Conservation (phyloP, 2,329 filamentous ascomycete genomes). For the Trichoderma oligosporum region DNA sequence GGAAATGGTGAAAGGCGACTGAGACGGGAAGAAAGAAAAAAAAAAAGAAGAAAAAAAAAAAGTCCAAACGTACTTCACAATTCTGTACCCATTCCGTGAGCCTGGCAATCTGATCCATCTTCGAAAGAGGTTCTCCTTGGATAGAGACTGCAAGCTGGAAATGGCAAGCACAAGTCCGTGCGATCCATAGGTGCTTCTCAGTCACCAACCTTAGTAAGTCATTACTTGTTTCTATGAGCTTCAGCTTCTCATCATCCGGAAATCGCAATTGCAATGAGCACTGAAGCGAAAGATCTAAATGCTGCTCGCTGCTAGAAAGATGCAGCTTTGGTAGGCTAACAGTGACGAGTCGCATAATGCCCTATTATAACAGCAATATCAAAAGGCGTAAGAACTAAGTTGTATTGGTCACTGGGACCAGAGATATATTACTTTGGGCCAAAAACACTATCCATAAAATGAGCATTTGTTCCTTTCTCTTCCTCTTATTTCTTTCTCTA, state of each 20-base stretch:
- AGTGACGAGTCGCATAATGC: slow-evolving; percentile 16
- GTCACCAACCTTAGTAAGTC: slow-evolving; percentile 27
- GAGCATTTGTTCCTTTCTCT: too few relatives aligned
- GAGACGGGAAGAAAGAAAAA: too few relatives aligned
- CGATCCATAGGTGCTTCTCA: slow-evolving; percentile 33
- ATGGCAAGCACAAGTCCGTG: slow-evolving; percentile 30
- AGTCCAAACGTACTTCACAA: slow-evolving; percentile 26
- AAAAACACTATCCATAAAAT: too few relatives aligned
- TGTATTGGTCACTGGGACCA: too few relatives aligned
- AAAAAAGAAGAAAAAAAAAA: background rate
- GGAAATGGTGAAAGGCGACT: too few relatives aligned
- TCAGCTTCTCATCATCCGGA: slow-evolving; percentile 17
- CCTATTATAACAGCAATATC: background rate
- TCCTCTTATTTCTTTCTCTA: background rate
- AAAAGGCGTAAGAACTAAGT: background rate
- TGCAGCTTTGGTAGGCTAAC: slow-evolving; percentile 29
- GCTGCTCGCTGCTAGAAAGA: slow-evolving; percentile 23
- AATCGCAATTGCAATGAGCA: slow-evolving; percentile 30
- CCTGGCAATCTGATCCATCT: slow-evolving; percentile 14
- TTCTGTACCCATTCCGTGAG: slow-evolving; percentile 24
- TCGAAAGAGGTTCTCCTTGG: slow-evolving; percentile 22
- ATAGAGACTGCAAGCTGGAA: slow-evolving; percentile 29
- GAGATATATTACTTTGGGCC: too few relatives aligned
- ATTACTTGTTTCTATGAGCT: slow-evolving; percentile 20
- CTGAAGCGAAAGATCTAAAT: slow-evolving; percentile 27